Base-by-base conservation (phyloP, 2,329 filamentous ascomycete species). In the Madurella fahalii region DNA sequence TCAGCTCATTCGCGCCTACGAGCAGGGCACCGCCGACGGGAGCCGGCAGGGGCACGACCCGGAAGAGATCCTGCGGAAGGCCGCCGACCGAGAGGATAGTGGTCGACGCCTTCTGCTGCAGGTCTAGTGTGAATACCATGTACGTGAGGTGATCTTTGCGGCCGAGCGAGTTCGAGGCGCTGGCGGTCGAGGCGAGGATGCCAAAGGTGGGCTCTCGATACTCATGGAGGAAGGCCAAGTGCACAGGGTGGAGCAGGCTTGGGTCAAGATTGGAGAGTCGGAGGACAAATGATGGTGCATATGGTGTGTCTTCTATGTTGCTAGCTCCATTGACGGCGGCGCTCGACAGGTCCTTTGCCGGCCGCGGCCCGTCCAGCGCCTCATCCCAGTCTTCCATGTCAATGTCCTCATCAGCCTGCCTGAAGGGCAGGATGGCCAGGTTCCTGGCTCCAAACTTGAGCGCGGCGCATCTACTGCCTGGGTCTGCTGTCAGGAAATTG, bases 131-230 rank as follows among this genome's bases (percentile, higher is more conserved):
- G 67, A 96, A 96, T 58, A 99, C 93, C 67, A 91, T 91, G 73
- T 96, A 99, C 16, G 85, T 87, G 46, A 96, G 77, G 63, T 89
- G 83, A 68, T 99, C 94, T 66, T 87, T 94, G 60, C 90, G 83
- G 65, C 91, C 88, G 50, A 97, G 76, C 2, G 89, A 86, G 52
- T 80, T 78, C n/a, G 91, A 92, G 13, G 86, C 83, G 37, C 85
- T 79, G 59, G 83, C 76, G 50, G 84, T 85, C 1, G 92, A 89
- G 45, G 90, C 94, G 41, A 99, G 78, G 57, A 99, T 92, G 53
- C 93, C 94, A 74, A 99, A 96, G 0, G 94, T 99, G 12, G 94
- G 93, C 72, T 97, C 94, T 70, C 94, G 86, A 72, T 99, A 99
- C 74, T 97, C 93, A 78, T 97, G 84, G 61, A 99, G 77, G 71